phyloP scores from a whole-genome alignment of 179 eudicot species.

The Beta macrorhiza region DNA sequence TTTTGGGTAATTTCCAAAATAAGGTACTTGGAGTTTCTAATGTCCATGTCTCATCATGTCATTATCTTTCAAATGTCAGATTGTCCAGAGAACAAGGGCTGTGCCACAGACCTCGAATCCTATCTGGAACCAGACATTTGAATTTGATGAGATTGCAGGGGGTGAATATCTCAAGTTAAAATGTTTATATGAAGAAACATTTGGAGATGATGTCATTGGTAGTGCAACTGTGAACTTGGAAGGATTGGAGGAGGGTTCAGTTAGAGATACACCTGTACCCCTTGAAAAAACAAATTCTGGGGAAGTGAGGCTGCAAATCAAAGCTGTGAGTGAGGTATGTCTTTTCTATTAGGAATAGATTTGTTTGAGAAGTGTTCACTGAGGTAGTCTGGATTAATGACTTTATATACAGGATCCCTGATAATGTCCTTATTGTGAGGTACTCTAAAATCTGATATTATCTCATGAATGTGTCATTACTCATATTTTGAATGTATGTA shows the following conservation, averaged over 20 bases:
- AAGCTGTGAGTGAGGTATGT: conserved; percentile 64
- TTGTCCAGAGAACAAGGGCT: conserved; percentile 55
- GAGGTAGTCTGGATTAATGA: not conserved
- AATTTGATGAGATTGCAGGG: conserved; percentile 86
- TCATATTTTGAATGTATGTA: not conserved
- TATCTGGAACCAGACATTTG: conserved; percentile 81
- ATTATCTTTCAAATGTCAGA: conserved; percentile 36
- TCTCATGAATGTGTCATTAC: not conserved
- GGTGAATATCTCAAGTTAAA: conserved; percentile 84
- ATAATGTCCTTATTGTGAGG: not conserved
- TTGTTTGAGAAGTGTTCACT: not conserved
- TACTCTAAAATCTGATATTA: not conserved
- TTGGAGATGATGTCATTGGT: conserved; percentile 82
- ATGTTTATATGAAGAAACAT: conserved; percentile 72
- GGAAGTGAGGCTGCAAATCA: conserved; percentile 76
- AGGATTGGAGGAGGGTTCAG: conserved; percentile 70
- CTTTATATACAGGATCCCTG: not conserved
- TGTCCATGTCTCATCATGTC: not conserved
- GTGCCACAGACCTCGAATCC: conserved; percentile 51
- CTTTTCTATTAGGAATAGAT: not conserved
- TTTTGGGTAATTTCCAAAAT: not conserved
- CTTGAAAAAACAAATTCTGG: conserved; percentile 92
- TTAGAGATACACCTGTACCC: conserved; percentile 75
- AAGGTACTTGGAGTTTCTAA: not conserved
- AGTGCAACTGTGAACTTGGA: conserved; percentile 86